phyloP scores from a whole-genome alignment of 2,329 filamentous ascomycete species.

The Diplodia mutila region DNA sequence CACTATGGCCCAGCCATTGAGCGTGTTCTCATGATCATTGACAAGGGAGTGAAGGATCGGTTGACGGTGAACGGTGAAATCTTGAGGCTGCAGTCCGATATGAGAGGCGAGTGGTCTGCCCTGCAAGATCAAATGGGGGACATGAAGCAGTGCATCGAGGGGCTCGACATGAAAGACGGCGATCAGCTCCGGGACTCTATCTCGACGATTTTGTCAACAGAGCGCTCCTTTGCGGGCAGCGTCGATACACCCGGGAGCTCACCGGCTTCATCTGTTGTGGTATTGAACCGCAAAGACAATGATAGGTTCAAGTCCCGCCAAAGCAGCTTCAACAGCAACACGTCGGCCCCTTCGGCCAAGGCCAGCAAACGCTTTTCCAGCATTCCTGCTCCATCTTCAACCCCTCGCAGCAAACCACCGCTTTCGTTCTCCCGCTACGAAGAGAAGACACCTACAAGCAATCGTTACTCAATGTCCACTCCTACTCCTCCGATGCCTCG shows the following conservation, averaged over 20 bases:
- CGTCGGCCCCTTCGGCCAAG: conserved; percentile 44
- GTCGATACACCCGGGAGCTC: conserved; percentile 65
- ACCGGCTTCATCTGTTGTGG: conserved; percentile 67
- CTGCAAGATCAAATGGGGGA: conserved; percentile 77
- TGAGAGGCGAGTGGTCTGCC: conserved; percentile 78
- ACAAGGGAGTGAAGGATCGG: conserved; percentile 93
- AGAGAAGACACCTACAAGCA: conserved; percentile 30
- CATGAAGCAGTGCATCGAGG: conserved; percentile 75
- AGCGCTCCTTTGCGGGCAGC: conserved; percentile 72
- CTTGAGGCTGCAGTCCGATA: conserved; percentile 79
- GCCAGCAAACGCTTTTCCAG: conserved; percentile 54
- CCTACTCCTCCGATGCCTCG: conserved; percentile 16
- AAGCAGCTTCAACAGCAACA: conserved; percentile 50
- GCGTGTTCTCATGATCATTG: conserved; percentile 86
- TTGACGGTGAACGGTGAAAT: conserved; percentile 97
- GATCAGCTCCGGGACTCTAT: conserved; percentile 89
- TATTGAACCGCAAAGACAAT: conserved; percentile 57
- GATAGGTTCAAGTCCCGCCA: conserved; percentile 54
- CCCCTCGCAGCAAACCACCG: conserved; percentile 29
- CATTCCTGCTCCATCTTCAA: conserved; percentile 44
- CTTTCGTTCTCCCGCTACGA: conserved; percentile 32
- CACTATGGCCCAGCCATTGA: conserved; percentile 95
- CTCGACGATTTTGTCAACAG: conserved; percentile 86
- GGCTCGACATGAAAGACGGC: conserved; percentile 63
- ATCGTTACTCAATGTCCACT: conserved; percentile 16